These are phyloP conservation scores for Pelagophyceae sp. DNA, from an alignment of 352 stramenopile genomes.

Conservation along the genomic window DNA sequence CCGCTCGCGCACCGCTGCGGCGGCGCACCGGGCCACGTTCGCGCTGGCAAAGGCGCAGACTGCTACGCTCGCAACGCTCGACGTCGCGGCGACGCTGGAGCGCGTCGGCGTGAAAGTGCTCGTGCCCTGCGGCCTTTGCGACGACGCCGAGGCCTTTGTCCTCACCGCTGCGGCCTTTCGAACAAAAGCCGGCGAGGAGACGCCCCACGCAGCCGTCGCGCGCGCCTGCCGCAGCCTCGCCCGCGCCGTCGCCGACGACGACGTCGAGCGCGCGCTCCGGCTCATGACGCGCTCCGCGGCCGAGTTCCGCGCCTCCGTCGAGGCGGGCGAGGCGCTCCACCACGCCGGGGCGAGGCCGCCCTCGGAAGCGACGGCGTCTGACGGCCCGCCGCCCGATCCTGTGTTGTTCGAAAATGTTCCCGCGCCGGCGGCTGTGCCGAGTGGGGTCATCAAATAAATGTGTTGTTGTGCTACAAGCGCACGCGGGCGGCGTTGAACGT, in stretches of 20 bases:
- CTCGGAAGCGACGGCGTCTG: too few species aligned
- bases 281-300: background rate
- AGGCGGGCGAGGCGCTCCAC: background rate
- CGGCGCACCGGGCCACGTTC: background rate
- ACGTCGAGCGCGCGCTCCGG: background rate
- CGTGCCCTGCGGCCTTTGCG: background rate
- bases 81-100: background rate
- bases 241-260: background rate
- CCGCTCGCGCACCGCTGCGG: background rate
- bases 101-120: background rate
- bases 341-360: too few species aligned
- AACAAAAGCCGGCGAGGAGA: background rate
- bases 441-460: too few species aligned
- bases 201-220: background rate
- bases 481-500: too few species aligned
- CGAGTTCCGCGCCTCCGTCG: background rate
- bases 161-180: background rate
- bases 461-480: too few species aligned
- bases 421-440: too few species aligned
- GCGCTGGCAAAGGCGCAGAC: too few species aligned
- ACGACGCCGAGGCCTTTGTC: background rate
- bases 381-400: too few species aligned
- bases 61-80: background rate
- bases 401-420: too few species aligned
- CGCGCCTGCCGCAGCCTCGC: background rate